Evolutionary conservation across 257 asterid genomes (phyloP).

Genomic region (Nicotiana noctiflora): DNA sequence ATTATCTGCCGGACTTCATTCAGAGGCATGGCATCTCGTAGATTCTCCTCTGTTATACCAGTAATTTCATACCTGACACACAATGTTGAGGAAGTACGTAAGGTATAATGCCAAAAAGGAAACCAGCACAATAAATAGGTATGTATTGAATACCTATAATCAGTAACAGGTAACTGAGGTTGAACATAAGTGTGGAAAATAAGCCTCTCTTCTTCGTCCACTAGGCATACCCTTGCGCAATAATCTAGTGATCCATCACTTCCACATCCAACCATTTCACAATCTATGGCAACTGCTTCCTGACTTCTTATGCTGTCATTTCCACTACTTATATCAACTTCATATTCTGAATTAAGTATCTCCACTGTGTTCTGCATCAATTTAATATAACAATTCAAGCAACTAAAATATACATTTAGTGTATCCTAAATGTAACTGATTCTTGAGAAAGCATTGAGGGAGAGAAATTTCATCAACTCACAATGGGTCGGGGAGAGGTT

Average conservation of each 20-base stretch:
- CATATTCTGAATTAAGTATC: conserved; percentile 21
- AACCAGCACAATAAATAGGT: conserved; percentile 1
- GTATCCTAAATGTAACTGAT: neutral
- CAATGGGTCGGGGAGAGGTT: conserved; percentile 34
- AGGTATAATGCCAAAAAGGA: neutral
- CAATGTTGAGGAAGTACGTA: neutral
- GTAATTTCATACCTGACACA: conserved; percentile 42
- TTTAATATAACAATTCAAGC: neutral
- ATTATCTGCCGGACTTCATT: conserved; percentile 42
- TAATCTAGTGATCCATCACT: conserved; percentile 50
- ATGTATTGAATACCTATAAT: conserved; percentile 35
- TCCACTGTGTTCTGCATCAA: conserved; percentile 21
- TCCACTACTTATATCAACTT: conserved; percentile 14
- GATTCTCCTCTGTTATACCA: conserved; percentile 44
- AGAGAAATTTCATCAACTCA: conserved; percentile 22
- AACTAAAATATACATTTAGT: neutral
- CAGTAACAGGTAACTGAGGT: conserved; percentile 40
- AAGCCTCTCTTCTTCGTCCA: conserved; percentile 39
- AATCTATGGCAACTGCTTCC: conserved; percentile 44
- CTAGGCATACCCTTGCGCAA: conserved; percentile 49
- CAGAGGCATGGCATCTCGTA: conserved; percentile 47
- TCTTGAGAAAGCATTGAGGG: neutral
- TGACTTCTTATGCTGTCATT: conserved; percentile 7
- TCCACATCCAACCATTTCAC: conserved; percentile 60
- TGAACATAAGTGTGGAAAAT: conserved; percentile 40